Base-by-base conservation (phyloP, 805 yeast genomes). In the Suhomyces emberorum region DNA sequence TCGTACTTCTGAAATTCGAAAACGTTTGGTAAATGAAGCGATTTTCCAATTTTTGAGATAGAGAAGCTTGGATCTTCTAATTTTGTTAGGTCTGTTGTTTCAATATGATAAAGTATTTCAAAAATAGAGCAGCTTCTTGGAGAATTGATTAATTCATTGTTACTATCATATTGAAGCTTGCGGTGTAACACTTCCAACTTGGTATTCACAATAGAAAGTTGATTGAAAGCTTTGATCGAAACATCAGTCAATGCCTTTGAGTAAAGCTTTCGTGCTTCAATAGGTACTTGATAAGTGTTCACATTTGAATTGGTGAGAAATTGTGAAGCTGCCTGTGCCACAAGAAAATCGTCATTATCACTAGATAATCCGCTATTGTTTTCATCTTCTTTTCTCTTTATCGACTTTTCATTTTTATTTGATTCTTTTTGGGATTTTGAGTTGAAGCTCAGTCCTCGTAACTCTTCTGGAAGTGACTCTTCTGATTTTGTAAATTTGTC, bases 141-240 rank as follows among this genome's bases (percentile, higher is more conserved):
- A 2, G 59, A 45, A 15, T 54, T 58, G 15, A 57, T 37, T 8
- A 54, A 32, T 34, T 59, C 59, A n/a, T 62, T 63, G 35, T 43
- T 41, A 15, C 54, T 59, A 38, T 61, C 65, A 43, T 58, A 54
- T 52, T 72, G 79, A 5, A 77, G 47, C 4, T 58, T 41, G 35
- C 73, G 53, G 53, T 77, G 79, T 21, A 78, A 46, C 3, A 60
- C 35, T 43, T 75, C 76, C 30, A 77, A 55, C 46, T 69, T 69
- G 35, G 59, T 49, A 6, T 68, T 49, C n/a, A 64, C 59, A 1
- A 50, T 43, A 11, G 75, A 69, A 16, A 74, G 42, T 24, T 57
- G 51, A 11, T 52, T 44, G 61, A 73, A 69, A 2, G 78, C 70
- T 0, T 45, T 41, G 19, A 65, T 56, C 0, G 76, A 64, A 2